phyloP scores from a whole-genome alignment of 176 grass and related monocot genomes.

The Triticum monococcum region DNA sequence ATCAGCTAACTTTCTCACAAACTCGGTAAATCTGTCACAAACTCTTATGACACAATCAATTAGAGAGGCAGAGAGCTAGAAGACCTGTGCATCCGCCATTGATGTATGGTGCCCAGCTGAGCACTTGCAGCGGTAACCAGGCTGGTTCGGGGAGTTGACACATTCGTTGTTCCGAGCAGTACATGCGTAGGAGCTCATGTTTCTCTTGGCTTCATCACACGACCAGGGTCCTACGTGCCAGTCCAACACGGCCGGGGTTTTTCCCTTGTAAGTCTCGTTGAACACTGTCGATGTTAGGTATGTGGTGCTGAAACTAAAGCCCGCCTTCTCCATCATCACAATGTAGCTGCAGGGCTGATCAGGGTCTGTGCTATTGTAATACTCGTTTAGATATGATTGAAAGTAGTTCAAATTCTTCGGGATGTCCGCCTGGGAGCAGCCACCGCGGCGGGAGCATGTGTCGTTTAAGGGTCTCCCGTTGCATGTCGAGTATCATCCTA shows the following conservation, averaged over 20 bases:
- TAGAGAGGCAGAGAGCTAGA: no score
- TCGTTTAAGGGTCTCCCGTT: background rate
- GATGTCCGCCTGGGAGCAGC: constrained; percentile 12
- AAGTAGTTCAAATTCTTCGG: background rate
- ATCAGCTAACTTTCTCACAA: no score
- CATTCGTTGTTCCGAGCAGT: background rate
- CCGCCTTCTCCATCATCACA: background rate
- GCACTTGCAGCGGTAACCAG: constrained; percentile 18
- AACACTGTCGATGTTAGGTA: constrained; percentile 20
- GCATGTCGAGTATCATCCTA: background rate
- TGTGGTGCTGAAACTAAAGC: background rate
- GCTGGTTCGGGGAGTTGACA: background rate
- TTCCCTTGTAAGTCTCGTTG: background rate
- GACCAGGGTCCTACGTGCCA: background rate
- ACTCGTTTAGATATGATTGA: no score
- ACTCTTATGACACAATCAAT: no score
- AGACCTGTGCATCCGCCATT: constrained; percentile 13
- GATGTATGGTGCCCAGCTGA: background rate
- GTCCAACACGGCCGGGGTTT: background rate
- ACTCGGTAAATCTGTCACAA: no score
- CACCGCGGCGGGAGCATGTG: constrained; percentile 10
- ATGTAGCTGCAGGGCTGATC: background rate
- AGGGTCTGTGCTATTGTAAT: no score
- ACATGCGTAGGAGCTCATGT: constrained; percentile 10
- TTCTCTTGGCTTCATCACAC: background rate